Conservation (phyloP, 2,329 filamentous ascomycete genomes). For the Xylaria sp. region DNA sequence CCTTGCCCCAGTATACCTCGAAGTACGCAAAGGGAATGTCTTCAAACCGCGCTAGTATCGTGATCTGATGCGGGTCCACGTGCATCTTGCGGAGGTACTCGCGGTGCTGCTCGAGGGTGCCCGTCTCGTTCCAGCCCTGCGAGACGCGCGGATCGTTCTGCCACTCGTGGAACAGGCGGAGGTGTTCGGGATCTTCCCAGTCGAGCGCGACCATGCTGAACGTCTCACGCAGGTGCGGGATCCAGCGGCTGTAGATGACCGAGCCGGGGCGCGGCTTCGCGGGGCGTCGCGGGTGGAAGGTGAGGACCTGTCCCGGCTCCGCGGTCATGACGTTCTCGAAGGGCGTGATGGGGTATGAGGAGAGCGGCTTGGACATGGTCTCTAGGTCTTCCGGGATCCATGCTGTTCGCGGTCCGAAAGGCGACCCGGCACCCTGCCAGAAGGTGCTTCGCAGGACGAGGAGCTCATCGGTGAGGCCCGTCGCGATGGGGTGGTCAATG, state of each 20-base stretch:
- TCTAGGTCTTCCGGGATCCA: constrained; percentile 64
- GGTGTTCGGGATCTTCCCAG: constrained; percentile 70
- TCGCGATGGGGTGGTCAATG: constrained; percentile 58
- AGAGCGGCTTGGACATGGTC: constrained; percentile 53
- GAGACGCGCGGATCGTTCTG: constrained; percentile 86
- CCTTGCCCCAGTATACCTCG: constrained; percentile 81
- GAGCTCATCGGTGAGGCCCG: constrained; percentile 48
- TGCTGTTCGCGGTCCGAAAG: constrained; percentile 71
- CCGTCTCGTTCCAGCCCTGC: constrained; percentile 82
- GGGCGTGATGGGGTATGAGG: constrained; percentile 61
- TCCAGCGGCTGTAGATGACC: constrained; percentile 80
- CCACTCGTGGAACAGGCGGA: constrained; percentile 80
- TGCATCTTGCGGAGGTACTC: constrained; percentile 76
- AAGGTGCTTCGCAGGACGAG: constrained; percentile 67
- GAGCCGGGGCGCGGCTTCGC: constrained; percentile 77
- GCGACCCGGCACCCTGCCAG: constrained; percentile 77
- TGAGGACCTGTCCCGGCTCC: constrained; percentile 48
- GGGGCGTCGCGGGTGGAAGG: constrained; percentile 75
- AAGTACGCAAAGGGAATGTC: constrained; percentile 80
- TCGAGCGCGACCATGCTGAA: constrained; percentile 83
- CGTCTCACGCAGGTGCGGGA: constrained; percentile 78
- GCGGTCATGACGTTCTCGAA: constrained; percentile 60
- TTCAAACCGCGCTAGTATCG: constrained; percentile 77
- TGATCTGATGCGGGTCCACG: constrained; percentile 76
- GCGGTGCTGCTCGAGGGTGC: constrained; percentile 78